Evolutionary conservation across 2,329 filamentous ascomycete genomes (phyloP).

Genomic region (Cercospora beticola): DNA sequence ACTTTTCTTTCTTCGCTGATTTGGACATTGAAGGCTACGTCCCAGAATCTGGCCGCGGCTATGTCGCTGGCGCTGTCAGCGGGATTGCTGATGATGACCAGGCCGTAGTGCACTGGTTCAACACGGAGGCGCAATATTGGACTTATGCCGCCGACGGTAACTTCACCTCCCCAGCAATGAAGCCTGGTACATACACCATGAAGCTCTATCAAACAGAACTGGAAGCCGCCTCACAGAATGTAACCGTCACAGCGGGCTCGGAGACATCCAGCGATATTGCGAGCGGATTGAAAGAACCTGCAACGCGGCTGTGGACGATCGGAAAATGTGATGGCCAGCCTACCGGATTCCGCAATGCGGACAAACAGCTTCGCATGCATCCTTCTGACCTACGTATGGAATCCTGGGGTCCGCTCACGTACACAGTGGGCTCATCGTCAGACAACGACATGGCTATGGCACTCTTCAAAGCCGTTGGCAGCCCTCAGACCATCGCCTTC

Average conservation of each 20-base stretch:
- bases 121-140: slow-evolving; percentile 65
- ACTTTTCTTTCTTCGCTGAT: slow-evolving; percentile 60
- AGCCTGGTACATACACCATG: slow-evolving; percentile 68
- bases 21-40: slow-evolving; percentile 61
- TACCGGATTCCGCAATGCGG: slow-evolving; percentile 64
- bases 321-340: slow-evolving; percentile 64
- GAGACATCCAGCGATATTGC: slow-evolving; percentile 54
- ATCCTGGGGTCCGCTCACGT: slow-evolving; percentile 14
- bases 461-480: slow-evolving; percentile 19
- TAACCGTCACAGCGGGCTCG: slow-evolving; percentile 53
- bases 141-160: slow-evolving; percentile 54
- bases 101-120: slow-evolving; percentile 65
- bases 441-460: slow-evolving; percentile 19
- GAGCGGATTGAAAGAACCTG: slow-evolving; percentile 49
- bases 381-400: slow-evolving; percentile 49
- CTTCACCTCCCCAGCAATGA: slow-evolving; percentile 66
- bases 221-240: slow-evolving; percentile 52
- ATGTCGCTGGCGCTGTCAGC: slow-evolving; percentile 60
- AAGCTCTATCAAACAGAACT: slow-evolving; percentile 62
- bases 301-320: slow-evolving; percentile 59
- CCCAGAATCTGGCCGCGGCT: slow-evolving; percentile 56
- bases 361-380: slow-evolving; percentile 67
- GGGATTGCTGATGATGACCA: slow-evolving; percentile 56
- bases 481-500: slow-evolving; percentile 16
- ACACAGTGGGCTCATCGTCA: slow-evolving; percentile 7